Evolutionary conservation across 1,284 basidiomycete genomes (phyloP), one percentile per base, ranked within the genome.

Genomic region (Somion occarium): DNA sequence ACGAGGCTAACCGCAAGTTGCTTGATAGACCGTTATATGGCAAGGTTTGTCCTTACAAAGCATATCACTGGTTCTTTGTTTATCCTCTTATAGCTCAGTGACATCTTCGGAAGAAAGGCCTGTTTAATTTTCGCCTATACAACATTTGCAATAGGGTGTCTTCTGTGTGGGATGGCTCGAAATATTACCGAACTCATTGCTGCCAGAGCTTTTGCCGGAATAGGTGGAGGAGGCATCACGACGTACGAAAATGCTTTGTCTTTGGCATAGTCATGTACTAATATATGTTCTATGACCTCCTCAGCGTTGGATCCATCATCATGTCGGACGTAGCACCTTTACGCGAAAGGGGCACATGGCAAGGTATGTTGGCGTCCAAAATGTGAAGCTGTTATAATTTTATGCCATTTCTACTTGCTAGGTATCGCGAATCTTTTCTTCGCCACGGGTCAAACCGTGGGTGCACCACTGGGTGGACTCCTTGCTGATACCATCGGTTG

Each of bases 191-290:
- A 81, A 59, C 69, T 85, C 15, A 74, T 85, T 7, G 65, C 69
- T 7, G 74, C 76, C 13, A 71, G 82, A n/a, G 81, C 78, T 0
- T 65, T 85, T 38, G 68, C 80, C 44, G 83, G 82, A 1, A 73
- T 83, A n/a, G 82, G 82, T 1, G 82, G 80, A 2, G 82, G 79
- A 5, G 83, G 82, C 2, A 83, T 83, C 74, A 69, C 75, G 54
- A 82, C 82, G 82, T 82, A 57, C 57, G 79, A n/a, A n/a, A n/a
- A n/a, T n/a, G n/a, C n/a, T n/a, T n/a, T n/a, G n/a, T n/a, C n/a
- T n/a, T n/a, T n/a, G n/a, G n/a, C n/a, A n/a, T n/a, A n/a, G n/a
- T n/a, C n/a, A n/a, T n/a, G n/a, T n/a, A n/a, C 34, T 19, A 43
- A 20, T 5, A 30, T 20, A 7, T 34, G 30, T 7, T 7, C 30